Base-by-base conservation (phyloP, 129 eudicot genomes). In the Flaveria linearis region DNA sequence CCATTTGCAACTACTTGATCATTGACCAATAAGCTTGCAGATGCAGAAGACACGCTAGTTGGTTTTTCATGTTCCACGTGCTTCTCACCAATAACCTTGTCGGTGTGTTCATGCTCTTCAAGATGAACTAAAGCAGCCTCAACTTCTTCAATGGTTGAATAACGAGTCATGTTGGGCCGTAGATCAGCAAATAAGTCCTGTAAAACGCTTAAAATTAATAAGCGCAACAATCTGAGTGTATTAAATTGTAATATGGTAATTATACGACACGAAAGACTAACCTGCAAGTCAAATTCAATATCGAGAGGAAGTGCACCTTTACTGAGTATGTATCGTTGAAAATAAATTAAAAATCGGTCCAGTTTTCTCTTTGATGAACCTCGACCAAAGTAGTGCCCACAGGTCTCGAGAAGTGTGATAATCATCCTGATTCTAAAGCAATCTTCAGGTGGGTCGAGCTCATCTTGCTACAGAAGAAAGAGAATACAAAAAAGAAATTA, bases 241-340 rank as follows among this genome's bases (percentile, higher is more conserved):
- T 25, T 25, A 25, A 55, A 68, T 55, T 63, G 55, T 43, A 52
- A 51, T 33, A 58, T 33, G 71, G 18, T 50, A 18, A 57, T 11
- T 13, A 56, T 23, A 76, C 28, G 71, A 9, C 26, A 9, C 39
- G 3, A 17, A 57, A 47, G 53, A 82, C 97, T 30, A 65, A 94
- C 99, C 99, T 94, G 99, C 73, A 94, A 81, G 85, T 94, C 99
- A 72, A 91, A 94, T 72, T 94, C 99, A 76, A 94, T 88, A 86
- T 94, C 99, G 69, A 94, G 84, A 43, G 99, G 99, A 61, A 94
- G 83, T 50, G 86, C 84, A 9, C 93, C 97, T 84, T 94, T 91
- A 84, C 88, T 72, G 12, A 94, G 85, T 69, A 88, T 91, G 78
- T 91, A 94, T 56, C 99, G 87, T 74, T 94, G 99, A 75, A 94